A percentile compares a stretch with the other conserved stretches of the same genome.
phyloP scores from a whole-genome alignment of 352 stramenopile species.

The Globisporangium cystogenes region DNA sequence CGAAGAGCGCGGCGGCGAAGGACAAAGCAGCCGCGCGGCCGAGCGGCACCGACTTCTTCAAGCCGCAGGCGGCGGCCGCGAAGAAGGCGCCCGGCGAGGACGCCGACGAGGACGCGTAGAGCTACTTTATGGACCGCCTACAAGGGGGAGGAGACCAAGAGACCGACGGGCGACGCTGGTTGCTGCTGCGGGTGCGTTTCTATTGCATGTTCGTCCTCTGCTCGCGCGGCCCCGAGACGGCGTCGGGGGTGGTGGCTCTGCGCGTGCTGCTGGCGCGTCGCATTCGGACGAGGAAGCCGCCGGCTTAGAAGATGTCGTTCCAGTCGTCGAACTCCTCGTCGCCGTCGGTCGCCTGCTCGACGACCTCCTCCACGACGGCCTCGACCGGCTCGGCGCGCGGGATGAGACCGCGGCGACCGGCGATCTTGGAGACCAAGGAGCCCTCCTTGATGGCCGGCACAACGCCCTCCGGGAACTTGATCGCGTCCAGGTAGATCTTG shows the following conservation, averaged over 20 bases:
- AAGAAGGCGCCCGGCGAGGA: neutral
- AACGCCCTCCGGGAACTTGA: constrained; percentile 74
- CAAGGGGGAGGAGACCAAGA: neutral
- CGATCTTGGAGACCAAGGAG: constrained; percentile 82
- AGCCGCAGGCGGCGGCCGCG: constrained; percentile 5
- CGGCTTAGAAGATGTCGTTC: constrained; percentile 86
- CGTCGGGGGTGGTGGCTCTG: neutral
- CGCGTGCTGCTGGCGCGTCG: neutral
- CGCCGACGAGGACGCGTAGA: neutral
- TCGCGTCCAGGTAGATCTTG: constrained; percentile 72
- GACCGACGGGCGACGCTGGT: neutral
- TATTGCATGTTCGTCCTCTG: neutral
- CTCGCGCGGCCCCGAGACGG: neutral
- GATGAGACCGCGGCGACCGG: constrained; percentile 80
- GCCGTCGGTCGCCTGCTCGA: constrained; percentile 48
- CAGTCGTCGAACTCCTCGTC: constrained; percentile 84
- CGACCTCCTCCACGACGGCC: constrained; percentile 58
- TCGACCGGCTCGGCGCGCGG: constrained; percentile 60
- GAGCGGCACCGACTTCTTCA: constrained; percentile 52
- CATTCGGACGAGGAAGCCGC: neutral
- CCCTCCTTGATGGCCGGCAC: constrained; percentile 51
- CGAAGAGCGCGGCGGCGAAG: constrained; percentile 21
- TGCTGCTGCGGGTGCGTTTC: constrained; percentile 1
- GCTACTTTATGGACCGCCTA: no score
- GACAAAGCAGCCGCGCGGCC: constrained; percentile 9